Conservation (phyloP, 208 protist genomes). For the Crithidia expoeki region DNA sequence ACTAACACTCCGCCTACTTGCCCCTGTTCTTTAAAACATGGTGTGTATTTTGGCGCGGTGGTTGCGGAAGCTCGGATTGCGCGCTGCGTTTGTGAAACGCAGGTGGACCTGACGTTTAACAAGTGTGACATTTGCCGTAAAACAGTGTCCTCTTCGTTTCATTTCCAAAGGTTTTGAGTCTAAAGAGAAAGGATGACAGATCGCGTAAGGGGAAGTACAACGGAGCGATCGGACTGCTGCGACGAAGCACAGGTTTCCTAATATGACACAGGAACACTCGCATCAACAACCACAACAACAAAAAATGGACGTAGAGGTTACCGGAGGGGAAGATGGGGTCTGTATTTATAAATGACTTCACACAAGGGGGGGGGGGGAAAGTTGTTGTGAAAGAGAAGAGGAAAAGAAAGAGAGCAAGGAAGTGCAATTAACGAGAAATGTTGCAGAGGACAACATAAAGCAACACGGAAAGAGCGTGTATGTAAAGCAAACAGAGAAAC, state of each 20-base stretch:
- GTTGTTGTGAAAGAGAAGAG: not conserved
- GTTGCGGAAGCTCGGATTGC: not conserved
- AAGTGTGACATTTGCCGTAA: not conserved
- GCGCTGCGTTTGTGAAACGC: not conserved
- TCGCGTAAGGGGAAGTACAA: no score
- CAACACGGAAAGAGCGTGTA: not conserved
- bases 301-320: not conserved
- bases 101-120: not conserved
- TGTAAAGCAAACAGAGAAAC: not conserved
- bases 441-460: not conserved
- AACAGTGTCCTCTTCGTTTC: not conserved
- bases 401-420: constrained; percentile 7
- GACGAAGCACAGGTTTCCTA: no score
- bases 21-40: not conserved
- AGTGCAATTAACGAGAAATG: not conserved
- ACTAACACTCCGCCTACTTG: no score
- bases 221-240: no score
- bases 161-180: not conserved
- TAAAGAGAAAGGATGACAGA: not conserved
- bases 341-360: not conserved
- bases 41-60: not conserved
- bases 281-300: no score
- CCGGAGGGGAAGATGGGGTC: not conserved
- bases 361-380: not conserved
- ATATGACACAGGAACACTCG: no score